Evolutionary conservation across 73 alveolate species (phyloP).

Genomic region (Paramecium pentaurelia): DNA sequence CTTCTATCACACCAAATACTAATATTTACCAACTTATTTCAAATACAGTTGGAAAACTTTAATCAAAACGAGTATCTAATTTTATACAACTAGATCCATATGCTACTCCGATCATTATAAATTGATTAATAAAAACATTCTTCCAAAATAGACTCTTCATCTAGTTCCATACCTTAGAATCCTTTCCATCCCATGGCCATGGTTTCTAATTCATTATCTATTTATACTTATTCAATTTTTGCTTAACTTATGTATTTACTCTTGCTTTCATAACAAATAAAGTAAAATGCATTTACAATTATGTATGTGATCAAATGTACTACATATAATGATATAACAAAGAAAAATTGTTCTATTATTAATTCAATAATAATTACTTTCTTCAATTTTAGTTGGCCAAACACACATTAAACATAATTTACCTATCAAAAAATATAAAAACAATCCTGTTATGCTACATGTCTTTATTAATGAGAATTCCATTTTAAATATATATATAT

Average conservation of each 20-base stretch:
- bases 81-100: neutral
- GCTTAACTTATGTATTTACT: constrained; percentile 64
- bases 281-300: neutral
- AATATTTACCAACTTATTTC: constrained; percentile 59
- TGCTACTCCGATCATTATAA: neutral
- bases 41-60: constrained; percentile 55
- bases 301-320: neutral
- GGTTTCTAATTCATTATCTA: constrained; percentile 12
- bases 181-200: constrained; percentile 77
- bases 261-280: constrained; percentile 46
- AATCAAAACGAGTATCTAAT: constrained; percentile 17
- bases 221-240: constrained; percentile 52
- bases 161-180: neutral
- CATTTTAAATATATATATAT: neutral
- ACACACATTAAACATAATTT: neutral
- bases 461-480: neutral
- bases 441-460: neutral
- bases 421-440: neutral
- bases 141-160: neutral
- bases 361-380: neutral
- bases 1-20: constrained; percentile 67
- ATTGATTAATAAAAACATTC: neutral
- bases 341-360: neutral
- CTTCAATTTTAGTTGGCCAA: neutral
- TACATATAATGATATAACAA: neutral